Conservation (phyloP, 495 filamentous ascomycete genomes). For the Talaromyces wortmannii region DNA sequence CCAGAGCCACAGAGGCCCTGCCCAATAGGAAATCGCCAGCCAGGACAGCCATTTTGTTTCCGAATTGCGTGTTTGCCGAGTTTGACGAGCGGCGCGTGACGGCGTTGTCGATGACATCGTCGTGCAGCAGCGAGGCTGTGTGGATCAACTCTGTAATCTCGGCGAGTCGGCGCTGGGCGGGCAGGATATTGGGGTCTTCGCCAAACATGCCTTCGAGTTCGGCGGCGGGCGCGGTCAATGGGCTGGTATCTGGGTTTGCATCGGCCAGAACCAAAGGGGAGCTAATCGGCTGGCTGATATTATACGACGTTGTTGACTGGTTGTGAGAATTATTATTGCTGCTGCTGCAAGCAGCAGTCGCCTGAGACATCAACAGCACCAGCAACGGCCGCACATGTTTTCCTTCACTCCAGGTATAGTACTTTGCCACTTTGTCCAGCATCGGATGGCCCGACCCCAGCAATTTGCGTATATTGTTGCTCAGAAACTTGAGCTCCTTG, state of each 20-base stretch:
- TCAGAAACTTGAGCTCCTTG: conserved; percentile 93
- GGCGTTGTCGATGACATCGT: conserved; percentile 96
- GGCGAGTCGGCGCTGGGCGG: conserved; percentile 85
- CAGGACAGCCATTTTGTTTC: conserved; percentile 97
- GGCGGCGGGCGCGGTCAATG: conserved; percentile 39
- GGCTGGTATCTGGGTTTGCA: conserved; percentile 64
- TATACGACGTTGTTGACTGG: conserved; percentile 1
- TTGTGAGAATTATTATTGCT: conserved; percentile 19
- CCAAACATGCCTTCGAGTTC: conserved; percentile 40
- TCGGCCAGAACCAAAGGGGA: conserved; percentile 70
- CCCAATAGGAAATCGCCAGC: conserved; percentile 94
- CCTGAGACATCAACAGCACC: conserved; percentile 91
- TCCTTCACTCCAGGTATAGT: conserved; percentile 94
- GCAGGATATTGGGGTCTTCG: conserved; percentile 70
- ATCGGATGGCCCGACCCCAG: conserved; percentile 89
- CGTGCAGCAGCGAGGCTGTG: conserved; percentile 91
- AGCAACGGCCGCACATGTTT: conserved; percentile 95
- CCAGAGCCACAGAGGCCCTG: conserved; percentile 86
- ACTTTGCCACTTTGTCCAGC: conserved; percentile 91
- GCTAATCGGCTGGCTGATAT: conserved; percentile 72
- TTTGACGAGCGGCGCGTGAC: conserved; percentile 71
- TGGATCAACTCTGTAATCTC: conserved; percentile 97
- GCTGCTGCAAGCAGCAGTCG: conserved; percentile 75
- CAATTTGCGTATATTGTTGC: conserved; percentile 78
- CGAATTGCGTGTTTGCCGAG: conserved; percentile 87